phyloP scores from a whole-genome alignment of 306 rosid species.

The Parietaria judaica region DNA sequence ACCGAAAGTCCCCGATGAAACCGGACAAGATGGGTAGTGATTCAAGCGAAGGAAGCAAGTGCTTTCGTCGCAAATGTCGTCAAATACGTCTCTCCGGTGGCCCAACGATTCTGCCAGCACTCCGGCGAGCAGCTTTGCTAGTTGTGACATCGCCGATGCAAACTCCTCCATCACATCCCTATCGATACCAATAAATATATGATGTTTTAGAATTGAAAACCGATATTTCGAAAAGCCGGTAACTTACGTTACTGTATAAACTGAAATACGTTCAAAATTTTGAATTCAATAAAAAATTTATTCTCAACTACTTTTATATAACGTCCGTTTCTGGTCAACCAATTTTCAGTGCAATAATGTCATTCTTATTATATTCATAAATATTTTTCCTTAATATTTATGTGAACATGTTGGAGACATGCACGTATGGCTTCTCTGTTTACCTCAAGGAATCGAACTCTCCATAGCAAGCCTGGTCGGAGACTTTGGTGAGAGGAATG shows the following conservation, averaged over 20 bases:
- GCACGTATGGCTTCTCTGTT: neutral
- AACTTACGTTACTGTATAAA: too few relatives aligned
- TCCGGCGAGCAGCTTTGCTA: slow-evolving; percentile 55
- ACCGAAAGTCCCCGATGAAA: slow-evolving; percentile 48
- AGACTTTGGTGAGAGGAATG: slow-evolving; percentile 73
- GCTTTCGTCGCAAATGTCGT: slow-evolving; percentile 56
- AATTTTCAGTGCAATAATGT: too few relatives aligned
- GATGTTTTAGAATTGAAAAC: neutral
- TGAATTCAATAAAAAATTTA: too few relatives aligned
- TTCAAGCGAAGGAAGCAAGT: slow-evolving; percentile 79
- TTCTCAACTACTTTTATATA: too few relatives aligned
- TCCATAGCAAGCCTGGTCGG: slow-evolving; percentile 57
- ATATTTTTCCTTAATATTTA: too few relatives aligned
- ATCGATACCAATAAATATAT: slow-evolving; percentile 20
- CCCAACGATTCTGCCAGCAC: slow-evolving; percentile 62
- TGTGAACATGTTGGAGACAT: too few relatives aligned
- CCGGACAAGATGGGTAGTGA: slow-evolving; percentile 69
- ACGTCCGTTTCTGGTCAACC: too few relatives aligned
- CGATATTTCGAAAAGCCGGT: too few relatives aligned
- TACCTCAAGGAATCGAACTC: slow-evolving; percentile 67
- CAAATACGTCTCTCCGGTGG: slow-evolving; percentile 34
- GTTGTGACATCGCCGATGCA: slow-evolving; percentile 61
- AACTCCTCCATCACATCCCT: slow-evolving; percentile 72
- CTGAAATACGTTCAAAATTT: too few relatives aligned
- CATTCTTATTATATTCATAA: too few relatives aligned